Conservation (phyloP, 2,329 filamentous ascomycete species). For the Trichoderma guizhouense region DNA sequence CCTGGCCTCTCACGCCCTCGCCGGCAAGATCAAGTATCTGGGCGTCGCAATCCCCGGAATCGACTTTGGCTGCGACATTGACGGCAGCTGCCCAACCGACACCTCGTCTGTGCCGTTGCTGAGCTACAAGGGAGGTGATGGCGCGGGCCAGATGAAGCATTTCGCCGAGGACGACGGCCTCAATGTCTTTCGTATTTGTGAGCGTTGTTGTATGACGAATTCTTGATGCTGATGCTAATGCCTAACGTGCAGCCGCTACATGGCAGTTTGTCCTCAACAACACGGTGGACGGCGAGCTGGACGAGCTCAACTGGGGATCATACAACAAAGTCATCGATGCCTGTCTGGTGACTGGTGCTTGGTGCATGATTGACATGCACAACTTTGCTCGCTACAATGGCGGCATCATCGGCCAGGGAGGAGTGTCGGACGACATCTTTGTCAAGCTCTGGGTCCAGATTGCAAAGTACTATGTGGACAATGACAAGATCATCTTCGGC, state of each 20-base stretch:
- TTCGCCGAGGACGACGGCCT: conserved; percentile 50
- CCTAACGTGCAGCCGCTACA: conserved; percentile 32
- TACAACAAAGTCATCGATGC: conserved; percentile 56
- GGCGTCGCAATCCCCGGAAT: conserved; percentile 47
- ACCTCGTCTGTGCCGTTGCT: conserved; percentile 36
- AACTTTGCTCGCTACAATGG: conserved; percentile 61
- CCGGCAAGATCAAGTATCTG: conserved; percentile 20
- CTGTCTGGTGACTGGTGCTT: conserved; percentile 54
- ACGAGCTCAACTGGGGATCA: conserved; percentile 44
- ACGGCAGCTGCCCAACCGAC: conserved; percentile 39
- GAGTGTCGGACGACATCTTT: conserved; percentile 57
- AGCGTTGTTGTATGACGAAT: conserved; percentile 19
- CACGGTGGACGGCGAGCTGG: conserved; percentile 47
- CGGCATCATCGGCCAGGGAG: conserved; percentile 62
- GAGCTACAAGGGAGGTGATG: conserved; percentile 34
- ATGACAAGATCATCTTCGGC: conserved; percentile 55
- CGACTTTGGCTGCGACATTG: conserved; percentile 47
- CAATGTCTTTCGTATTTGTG: conserved; percentile 54
- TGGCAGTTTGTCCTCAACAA: conserved; percentile 61
- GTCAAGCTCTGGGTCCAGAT: conserved; percentile 56
- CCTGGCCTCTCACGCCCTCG: conserved; percentile 11
- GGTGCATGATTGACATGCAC: conserved; percentile 59
- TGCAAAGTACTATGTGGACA: conserved; percentile 55
- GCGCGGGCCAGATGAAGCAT: conserved; percentile 53
- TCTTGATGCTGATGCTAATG: background rate